Base-by-base conservation (phyloP, 768 basidiomycete genomes). In the Kwoniella bestiolae region DNA sequence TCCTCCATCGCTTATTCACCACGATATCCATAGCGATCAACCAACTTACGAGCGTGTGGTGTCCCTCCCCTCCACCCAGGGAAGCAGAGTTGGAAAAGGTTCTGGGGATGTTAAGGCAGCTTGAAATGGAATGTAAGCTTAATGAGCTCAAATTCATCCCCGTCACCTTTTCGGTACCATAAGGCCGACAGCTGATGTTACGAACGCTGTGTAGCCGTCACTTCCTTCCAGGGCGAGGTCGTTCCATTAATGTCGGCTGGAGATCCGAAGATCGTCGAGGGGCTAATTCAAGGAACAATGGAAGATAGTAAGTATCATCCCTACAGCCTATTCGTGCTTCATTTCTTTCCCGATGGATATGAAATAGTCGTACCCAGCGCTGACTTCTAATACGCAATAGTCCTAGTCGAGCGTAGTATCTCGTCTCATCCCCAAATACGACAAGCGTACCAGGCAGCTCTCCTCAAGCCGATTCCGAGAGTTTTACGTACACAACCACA, bases 41-140 rank as follows among this genome's bases (percentile, higher is more conserved):
- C 11, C 76, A 75, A 57, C 66, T 78, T 5, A 72, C 74, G 2
- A 72, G 62, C 3, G 65, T 75, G 11, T 78, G 76, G 76, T 23
- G 7, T 23, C 25, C 53, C 9, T 59, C 57, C 3, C 41, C 26
- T 41, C 59, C 56, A 32, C 49, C 44, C 11, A 60, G 5, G 16
- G 45, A 62, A 12, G 66, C 59, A 32, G 71, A 56, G 5, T 62
- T 47, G 66, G 53, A 5, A 4, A 35, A 50, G 34, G 34, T 75
- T 1, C 2, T 38, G 28, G 34, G 32, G 16, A 26, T 69, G 18
- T 55, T 71, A 1, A 65, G 49, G 53, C 66, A 55, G 9, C 21
- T 73, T 3, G 70, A 77, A 35, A 59, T 66, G 59, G 75, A 77
- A 52, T 67, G 75, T 77, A 14, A 28, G 68, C n/a, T n/a, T n/a